These are phyloP conservation scores for Pyrenochaeta sp. DNA, from an alignment of 2,329 filamentous ascomycete species.

Conservation along the genomic window DNA sequence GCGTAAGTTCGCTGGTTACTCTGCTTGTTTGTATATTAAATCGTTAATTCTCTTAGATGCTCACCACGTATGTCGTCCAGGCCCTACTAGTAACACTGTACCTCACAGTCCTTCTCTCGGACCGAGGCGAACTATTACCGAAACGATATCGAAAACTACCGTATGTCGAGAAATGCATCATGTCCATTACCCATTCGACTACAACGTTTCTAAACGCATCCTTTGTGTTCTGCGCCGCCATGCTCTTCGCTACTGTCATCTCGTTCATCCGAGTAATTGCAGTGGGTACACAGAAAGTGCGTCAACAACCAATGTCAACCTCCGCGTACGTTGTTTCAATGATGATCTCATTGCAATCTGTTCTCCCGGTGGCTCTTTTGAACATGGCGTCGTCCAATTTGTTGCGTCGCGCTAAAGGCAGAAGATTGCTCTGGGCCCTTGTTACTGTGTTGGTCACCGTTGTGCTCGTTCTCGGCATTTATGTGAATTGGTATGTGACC, in stretches of 20 bases:
- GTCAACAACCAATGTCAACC: neutral
- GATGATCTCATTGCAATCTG: too few relatives aligned
- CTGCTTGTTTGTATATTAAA: neutral
- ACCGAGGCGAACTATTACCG: neutral
- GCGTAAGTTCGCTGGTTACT: neutral
- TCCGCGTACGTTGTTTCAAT: neutral
- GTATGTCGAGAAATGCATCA: neutral
- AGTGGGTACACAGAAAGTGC: neutral
- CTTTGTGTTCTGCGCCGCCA: slow-evolving; percentile 3
- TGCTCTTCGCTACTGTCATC: slow-evolving; percentile 5
- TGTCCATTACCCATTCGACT: slow-evolving; percentile 5
- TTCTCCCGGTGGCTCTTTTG: too few relatives aligned
- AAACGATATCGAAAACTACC: too few relatives aligned
- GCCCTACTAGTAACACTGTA: neutral
- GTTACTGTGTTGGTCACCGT: too few relatives aligned
- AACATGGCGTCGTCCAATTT: too few relatives aligned
- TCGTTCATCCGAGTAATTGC: neutral
- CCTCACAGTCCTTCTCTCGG: neutral
- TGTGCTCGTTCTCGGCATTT: too few relatives aligned
- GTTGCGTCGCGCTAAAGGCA: too few relatives aligned
- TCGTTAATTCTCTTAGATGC: neutral
- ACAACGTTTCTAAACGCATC: slow-evolving; percentile 1
- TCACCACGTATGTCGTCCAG: slow-evolving; percentile 1
- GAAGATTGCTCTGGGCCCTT: too few relatives aligned
- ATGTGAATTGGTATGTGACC: too few relatives aligned